Evolutionary conservation across 176 grass and related monocot species (phyloP), one percentile per base, ranked within the genome.

Genomic region (Carex kokanica): DNA sequence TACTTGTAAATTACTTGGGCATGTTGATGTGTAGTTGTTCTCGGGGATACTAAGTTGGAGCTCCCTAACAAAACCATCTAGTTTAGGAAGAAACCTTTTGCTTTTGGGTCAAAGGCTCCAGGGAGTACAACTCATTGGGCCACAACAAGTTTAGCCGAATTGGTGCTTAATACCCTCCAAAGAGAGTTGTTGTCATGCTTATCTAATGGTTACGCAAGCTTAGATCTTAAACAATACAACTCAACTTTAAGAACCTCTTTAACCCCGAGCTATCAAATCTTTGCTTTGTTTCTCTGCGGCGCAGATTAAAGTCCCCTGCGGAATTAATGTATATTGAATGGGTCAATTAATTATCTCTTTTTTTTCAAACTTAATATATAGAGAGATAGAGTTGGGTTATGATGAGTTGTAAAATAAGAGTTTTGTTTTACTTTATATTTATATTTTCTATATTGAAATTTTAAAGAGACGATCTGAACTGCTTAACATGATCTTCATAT

Each of bases 181-280:
- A 41, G n/a, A 15, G 36, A 82, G 60, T 82, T 82, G 38, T 82
- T 82, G 80, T 82, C 80, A 82, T 82, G 80, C 78, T 62, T 64
- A 81, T 81, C 29, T 81, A 36, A 81, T 62, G 34, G 10, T 82
- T 82, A 82, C 62, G 80, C 80, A 52, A 82, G 31, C 21, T 67
- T 52, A 63, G 18, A 64, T 51, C 41, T 75, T 25, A 51, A 51
- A n/a, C 41, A 9, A 51, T 24, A 52, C 4, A 75, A 27, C 49
- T 55, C 24, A 41, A n/a, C n/a, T 74, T 1, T 71, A 69, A 41
- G 40, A 17, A 66, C 63, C 13, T 38, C 3, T 21, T 10, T 43
- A 71, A 74, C n/a, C n/a, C n/a, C n/a, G n/a, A 74, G 20, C n/a
- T 21, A 73, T 71, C 36, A 20, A 10, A 40, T 49, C 40, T 14